A percentile compares a stretch with the other conserved stretches of the same genome.
Evolutionary conservation across 1,139 yeast species (phyloP).

Genomic region (Kodamaea arcana): DNA sequence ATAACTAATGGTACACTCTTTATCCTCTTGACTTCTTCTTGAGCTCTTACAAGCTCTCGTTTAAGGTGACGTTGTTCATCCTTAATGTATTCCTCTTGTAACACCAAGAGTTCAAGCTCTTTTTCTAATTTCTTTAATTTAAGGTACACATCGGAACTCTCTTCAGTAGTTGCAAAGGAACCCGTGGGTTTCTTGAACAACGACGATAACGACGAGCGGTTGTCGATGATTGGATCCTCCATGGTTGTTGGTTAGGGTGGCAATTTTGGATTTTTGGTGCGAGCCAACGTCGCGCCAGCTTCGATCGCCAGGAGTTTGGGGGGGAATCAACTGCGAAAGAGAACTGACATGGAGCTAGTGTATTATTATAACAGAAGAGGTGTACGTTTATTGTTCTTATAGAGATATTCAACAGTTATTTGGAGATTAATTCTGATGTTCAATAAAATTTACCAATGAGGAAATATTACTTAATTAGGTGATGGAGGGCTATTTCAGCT

Average conservation of each 20-base stretch:
- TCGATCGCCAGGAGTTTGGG: no score
- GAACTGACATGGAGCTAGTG: no score
- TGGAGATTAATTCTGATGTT: no score
- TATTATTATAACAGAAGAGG: no score
- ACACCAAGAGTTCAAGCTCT: slow-evolving; percentile 73
- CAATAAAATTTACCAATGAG: no score
- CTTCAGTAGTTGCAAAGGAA: slow-evolving; percentile 17
- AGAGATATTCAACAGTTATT: no score
- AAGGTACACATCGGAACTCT: slow-evolving; percentile 66
- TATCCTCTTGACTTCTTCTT: slow-evolving; percentile 96
- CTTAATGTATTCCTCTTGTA: slow-evolving; percentile 95
- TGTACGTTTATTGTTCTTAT: no score
- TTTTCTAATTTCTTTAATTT: slow-evolving; percentile 83
- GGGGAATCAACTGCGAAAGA: no score
- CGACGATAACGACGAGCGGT: slow-evolving; percentile 14
- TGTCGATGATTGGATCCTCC: slow-evolving; percentile 23
- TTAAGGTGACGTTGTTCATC: slow-evolving; percentile 97
- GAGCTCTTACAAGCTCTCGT: slow-evolving; percentile 92
- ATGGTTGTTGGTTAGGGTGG: slow-evolving; percentile 12
- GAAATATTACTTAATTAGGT: no score
- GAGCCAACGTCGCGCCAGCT: no score
- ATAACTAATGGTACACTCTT: slow-evolving; percentile 97
- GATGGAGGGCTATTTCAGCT: no score
- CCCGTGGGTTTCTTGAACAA: slow-evolving; percentile 14
- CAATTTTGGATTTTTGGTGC: slow-evolving; percentile 6